Percentiles rank a stretch among this genome's conserved stretches.
These are phyloP conservation scores for Pyrenula massariospora DNA, from an alignment of 495 filamentous ascomycete genomes.

Conservation along the genomic window DNA sequence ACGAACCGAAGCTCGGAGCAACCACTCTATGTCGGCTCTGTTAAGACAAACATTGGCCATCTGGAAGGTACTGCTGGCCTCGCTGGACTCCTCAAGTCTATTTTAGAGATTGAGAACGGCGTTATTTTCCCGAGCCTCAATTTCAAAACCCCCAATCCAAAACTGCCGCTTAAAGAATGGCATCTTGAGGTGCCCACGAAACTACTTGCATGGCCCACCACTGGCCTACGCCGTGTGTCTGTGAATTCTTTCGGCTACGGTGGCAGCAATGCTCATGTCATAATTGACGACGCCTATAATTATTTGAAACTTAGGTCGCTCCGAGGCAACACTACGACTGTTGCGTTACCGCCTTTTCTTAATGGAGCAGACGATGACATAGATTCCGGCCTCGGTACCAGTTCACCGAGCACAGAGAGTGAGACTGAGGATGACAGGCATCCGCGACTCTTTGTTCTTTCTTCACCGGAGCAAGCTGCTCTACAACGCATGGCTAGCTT, in stretches of 20 bases:
- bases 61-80: constrained; percentile 11
- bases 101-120: constrained; percentile 12
- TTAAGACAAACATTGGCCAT: constrained; percentile 31
- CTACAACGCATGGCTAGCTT: constrained; percentile 8
- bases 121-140: constrained; percentile 11
- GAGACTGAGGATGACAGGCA: not conserved
- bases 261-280: constrained; percentile 5
- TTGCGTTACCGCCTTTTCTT: not conserved
- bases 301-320: constrained; percentile 7
- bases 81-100: constrained; percentile 13
- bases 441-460: constrained; percentile 11
- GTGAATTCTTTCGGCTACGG: constrained; percentile 6
- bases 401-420: not conserved
- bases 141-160: constrained; percentile 10
- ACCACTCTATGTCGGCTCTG: constrained; percentile 14
- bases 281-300: constrained; percentile 7
- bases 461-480: constrained; percentile 20
- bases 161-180: constrained; percentile 15
- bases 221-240: constrained; percentile 2
- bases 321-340: constrained; percentile 10
- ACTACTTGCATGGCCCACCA: constrained; percentile 3
- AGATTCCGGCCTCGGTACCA: not conserved
- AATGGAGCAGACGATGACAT: constrained; percentile 13
- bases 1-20: not conserved
- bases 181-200: constrained; percentile 5